Base-by-base conservation (phyloP, 805 yeast genomes). In the Blastobotrys parvus region DNA sequence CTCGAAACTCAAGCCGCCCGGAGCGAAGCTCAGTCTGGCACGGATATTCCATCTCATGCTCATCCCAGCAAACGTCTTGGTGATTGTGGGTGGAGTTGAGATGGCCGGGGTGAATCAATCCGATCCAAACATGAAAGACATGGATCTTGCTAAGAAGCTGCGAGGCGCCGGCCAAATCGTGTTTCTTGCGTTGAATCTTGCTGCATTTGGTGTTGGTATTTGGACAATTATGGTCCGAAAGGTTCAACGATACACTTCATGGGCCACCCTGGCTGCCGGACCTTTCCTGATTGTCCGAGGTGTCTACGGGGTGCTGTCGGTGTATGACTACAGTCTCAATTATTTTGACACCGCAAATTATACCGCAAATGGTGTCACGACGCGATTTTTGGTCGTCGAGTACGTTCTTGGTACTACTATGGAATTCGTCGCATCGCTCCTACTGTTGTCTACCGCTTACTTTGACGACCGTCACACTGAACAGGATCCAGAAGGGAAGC, bases 331-430 rank as follows among this genome's bases (percentile, higher is more conserved):
- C 21, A 17, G 38, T 3, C 41, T 43, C 38, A 44, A 48, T 35
- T 47, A 46, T 39, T 48, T 33, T 23, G 38, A 48, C 29, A 30
- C 44, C 17, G 16, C 20, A n/a, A 43, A 46, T 20, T 48, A 48
- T 38, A 35, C 41, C 5, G 23, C 29, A 10, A 27, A 41, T 31
- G 47, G 47, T 2, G 17, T 43, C 6, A 19, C 47, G 6, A 15
- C 39, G 11, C 29, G 34, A n/a, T 44, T 47, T 27, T 31, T 49
- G 20, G 45, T 34, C 29, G 38, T 31, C 11, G 52, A 49, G 30
- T 49, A 49, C 30, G 35, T 49, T 35, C 42, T 49, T 47, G 50
- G 42, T 4, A 42, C 41, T 42, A 19, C 49, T 18, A 47, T 49
- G 51, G 53, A 49, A 33, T 47, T 41, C 32, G 30, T 47, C 21